Evolutionary conservation across 1,139 yeast species (phyloP).

Genomic region (Hyphopichia pseudoburtonii): DNA sequence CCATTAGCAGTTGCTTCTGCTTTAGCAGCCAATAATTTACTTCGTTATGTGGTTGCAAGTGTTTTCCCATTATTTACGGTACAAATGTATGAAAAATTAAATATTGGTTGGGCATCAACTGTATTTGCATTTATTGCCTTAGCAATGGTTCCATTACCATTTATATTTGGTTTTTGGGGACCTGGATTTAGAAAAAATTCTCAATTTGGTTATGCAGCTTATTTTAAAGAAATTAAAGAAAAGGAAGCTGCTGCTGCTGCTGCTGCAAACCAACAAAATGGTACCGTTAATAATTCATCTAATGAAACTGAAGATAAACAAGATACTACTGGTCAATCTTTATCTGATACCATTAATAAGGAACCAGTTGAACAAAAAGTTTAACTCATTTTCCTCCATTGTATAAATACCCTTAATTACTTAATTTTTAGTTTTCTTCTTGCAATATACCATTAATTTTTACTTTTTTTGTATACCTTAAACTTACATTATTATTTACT

Average conservation of each 20-base stretch:
- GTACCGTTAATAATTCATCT: not conserved
- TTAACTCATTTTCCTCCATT: not conserved
- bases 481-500: too few relatives aligned
- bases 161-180: constrained; percentile 57
- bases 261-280: not conserved
- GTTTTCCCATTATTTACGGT: constrained; percentile 47
- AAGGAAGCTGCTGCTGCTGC: constrained; percentile 1
- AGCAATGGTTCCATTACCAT: constrained; percentile 38
- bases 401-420: not conserved
- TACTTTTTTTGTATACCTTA: too few relatives aligned
- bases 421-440: not conserved
- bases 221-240: constrained; percentile 30
- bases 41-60: constrained; percentile 69
- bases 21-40: constrained; percentile 73
- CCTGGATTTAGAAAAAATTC: constrained; percentile 52
- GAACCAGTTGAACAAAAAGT: constrained; percentile 4
- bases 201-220: constrained; percentile 59
- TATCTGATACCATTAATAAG: too few relatives aligned
- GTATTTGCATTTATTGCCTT: constrained; percentile 36
- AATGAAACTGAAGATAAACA: not conserved
- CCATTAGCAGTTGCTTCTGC: constrained; percentile 75
- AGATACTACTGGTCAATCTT: constrained; percentile 4
- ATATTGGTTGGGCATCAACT: constrained; percentile 40
- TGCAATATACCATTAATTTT: not conserved
- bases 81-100: constrained; percentile 41